Evolutionary conservation across 2,329 filamentous ascomycete genomes (phyloP), one percentile per base, ranked within the genome.

Genomic region (Colletotrichum ledebouriae): DNA sequence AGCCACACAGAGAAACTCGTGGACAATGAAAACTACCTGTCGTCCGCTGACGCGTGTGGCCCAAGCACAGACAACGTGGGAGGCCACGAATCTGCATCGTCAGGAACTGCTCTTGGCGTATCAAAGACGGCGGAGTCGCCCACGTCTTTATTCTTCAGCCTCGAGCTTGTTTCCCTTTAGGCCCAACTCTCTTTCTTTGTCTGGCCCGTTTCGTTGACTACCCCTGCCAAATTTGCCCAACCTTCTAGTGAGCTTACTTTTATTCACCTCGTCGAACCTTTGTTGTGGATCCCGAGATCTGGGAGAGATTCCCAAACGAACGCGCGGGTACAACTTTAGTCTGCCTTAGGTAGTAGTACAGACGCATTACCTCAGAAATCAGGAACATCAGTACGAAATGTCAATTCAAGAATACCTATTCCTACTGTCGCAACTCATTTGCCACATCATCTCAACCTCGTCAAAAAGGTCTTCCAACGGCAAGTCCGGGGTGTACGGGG

Each of bases 391-490:
- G 29, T 29, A 7, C 7, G 29, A 6, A 29, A 39, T 39, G 37
- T 39, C 37, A 11, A 39, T 12, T 15, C 12, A 11, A 13, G 29
- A 17, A 6, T 15, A 20, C 34, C 33, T 55, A 41, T n/a, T 10
- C 2, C 49, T 6, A 29, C 39, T 39, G 22, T 25, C 11, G 58
- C 13, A 29, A 46, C 42, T 62, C 22, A 22, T 44, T 29, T 41
- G 66, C 70, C 67, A 71, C 63, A 68, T 13, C 29, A 46, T 33
- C 59, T 70, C 70, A 20, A 71, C 67, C 50, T 71, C 63, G n/a
- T 71, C 67, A 6, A 70, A 33, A 13, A 63, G 47, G 42, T 68
- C 59, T 6, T 60, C 65, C 41, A 69, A 20, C 17, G 65, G 34
- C 46, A 69, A 13, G 5, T 60, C 56, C 9, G 66, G 34, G 10